A percentile compares a stretch with the other conserved stretches of the same genome.
These are phyloP conservation scores for Hawksworthiomyces lignivorus DNA, from an alignment of 2,329 filamentous ascomycete genomes.

Conservation along the genomic window DNA sequence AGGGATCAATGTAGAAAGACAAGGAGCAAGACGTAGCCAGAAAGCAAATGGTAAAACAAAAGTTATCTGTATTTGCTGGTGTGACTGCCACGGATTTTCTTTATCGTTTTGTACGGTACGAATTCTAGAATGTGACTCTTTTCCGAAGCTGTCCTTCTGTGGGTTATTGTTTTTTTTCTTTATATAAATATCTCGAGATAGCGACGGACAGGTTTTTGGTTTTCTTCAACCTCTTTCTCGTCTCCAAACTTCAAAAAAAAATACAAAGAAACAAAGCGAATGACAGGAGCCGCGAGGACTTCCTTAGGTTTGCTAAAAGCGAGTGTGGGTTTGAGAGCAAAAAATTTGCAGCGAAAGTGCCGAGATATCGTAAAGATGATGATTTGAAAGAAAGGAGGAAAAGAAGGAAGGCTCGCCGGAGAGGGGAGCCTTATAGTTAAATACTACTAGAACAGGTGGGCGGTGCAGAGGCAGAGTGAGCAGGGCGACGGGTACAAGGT, in stretches of 20 bases:
- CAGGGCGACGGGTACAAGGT: constrained; percentile 2
- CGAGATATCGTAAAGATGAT: constrained; percentile 16
- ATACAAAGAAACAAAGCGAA: constrained; percentile 51
- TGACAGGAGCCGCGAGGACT: constrained; percentile 71
- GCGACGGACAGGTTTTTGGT: constrained; percentile 3
- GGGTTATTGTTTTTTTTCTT: background rate
- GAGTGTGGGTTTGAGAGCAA: constrained; percentile 36
- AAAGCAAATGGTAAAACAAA: background rate
- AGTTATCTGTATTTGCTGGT: background rate
- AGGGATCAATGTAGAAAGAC: background rate
- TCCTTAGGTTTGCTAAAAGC: constrained; percentile 48
- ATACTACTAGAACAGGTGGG: constrained; percentile 9
- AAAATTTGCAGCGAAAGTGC: constrained; percentile 30
- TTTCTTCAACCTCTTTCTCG: constrained; percentile 15
- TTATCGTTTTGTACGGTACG: constrained; percentile 3
- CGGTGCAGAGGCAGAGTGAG: constrained; percentile 8
- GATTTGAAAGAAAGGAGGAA: constrained; percentile 14
- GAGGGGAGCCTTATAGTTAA: constrained; percentile 13
- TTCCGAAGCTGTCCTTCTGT: background rate
- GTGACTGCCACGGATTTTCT: too few relatives aligned
- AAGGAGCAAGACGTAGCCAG: background rate
- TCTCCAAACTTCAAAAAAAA: constrained; percentile 7
- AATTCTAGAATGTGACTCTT: background rate
- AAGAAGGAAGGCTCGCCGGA: background rate
- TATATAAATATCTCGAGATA: constrained; percentile 1